These are phyloP conservation scores for Stipa capillata DNA, from an alignment of 176 grass and related monocot genomes.

Conservation along the genomic window DNA sequence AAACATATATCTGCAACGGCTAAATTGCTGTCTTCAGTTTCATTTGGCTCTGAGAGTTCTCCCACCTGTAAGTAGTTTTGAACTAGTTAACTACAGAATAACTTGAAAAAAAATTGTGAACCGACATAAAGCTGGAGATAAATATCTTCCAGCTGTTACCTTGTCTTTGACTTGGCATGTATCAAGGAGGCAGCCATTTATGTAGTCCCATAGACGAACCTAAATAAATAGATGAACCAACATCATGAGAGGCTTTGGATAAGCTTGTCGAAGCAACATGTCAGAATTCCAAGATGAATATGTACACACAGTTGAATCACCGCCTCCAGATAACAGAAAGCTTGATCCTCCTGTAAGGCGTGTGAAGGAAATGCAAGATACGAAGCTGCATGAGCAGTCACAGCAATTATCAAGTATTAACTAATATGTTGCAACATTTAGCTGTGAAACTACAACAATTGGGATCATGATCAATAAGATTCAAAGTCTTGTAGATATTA, in stretches of 20 bases:
- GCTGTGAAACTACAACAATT: background rate
- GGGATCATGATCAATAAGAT: background rate
- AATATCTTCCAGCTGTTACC: constrained; percentile 35
- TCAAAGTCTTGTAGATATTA: background rate
- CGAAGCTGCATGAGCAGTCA: constrained; percentile 51
- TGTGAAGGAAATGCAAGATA: constrained; percentile 79
- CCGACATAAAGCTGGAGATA: background rate
- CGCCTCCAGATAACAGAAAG: constrained; percentile 82
- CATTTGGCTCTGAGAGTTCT: constrained; percentile 34
- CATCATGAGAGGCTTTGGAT: background rate
- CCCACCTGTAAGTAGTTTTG: constrained; percentile 34
- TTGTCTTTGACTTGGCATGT: constrained; percentile 61
- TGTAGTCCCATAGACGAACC: constrained; percentile 90
- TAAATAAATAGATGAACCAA: constrained; percentile 27
- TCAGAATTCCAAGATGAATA: background rate
- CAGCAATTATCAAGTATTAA: background rate
- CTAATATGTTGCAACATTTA: background rate
- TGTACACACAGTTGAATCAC: constrained; percentile 87
- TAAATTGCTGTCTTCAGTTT: constrained; percentile 45
- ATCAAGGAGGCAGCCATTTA: constrained; percentile 69
- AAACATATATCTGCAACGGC: constrained; percentile 59
- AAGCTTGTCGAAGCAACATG: background rate
- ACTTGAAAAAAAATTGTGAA: background rate
- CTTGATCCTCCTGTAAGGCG: constrained; percentile 22
- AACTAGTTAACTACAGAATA: constrained; percentile 2